These are phyloP conservation scores for Xanthoconium stramineum DNA, from an alignment of 768 basidiomycete species.

Conservation along the genomic window DNA sequence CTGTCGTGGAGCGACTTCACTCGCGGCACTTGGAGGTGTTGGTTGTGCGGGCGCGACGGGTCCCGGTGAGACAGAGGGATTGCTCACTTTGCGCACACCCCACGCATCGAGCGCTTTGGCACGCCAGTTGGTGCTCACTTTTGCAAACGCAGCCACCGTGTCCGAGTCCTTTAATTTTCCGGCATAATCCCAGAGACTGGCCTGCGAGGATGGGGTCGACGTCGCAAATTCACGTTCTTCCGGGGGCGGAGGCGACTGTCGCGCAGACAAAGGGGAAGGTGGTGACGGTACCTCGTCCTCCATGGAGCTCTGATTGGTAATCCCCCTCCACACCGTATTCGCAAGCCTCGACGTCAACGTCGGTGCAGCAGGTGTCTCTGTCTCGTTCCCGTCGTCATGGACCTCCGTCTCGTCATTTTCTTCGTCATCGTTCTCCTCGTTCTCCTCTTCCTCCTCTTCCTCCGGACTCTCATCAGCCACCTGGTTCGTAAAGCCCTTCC, in stretches of 20 bases:
- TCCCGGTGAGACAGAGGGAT: constrained; percentile 1
- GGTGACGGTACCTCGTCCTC: constrained; percentile 51
- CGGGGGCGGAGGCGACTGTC: constrained; percentile 25
- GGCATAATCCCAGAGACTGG: constrained; percentile 65
- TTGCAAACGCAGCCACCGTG: constrained; percentile 64
- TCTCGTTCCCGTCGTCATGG: constrained; percentile 43
- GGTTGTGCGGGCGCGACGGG: constrained; percentile 2
- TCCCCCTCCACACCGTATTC: constrained; percentile 69
- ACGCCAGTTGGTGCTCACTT: constrained; percentile 73
- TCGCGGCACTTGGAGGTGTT: constrained; percentile 20
- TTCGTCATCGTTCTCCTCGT: constrained; percentile 31
- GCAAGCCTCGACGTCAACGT: constrained; percentile 54
- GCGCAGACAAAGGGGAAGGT: constrained; percentile 31
- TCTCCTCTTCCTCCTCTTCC: constrained; percentile 38
- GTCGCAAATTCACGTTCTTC: constrained; percentile 17
- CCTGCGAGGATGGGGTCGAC: constrained; percentile 24
- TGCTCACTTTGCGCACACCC: constrained; percentile 22
- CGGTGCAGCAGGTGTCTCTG: constrained; percentile 37
- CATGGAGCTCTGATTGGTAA: constrained; percentile 74
- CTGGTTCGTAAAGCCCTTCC: constrained; percentile 66
- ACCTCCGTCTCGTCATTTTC: constrained; percentile 25
- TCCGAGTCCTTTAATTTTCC: constrained; percentile 74
- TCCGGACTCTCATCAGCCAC: constrained; percentile 31
- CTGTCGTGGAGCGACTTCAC: constrained; percentile 17
- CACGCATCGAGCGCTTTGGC: constrained; percentile 49